Evolutionary conservation across 768 basidiomycete genomes (phyloP).

Genomic region (Lentinula aciculospora): DNA sequence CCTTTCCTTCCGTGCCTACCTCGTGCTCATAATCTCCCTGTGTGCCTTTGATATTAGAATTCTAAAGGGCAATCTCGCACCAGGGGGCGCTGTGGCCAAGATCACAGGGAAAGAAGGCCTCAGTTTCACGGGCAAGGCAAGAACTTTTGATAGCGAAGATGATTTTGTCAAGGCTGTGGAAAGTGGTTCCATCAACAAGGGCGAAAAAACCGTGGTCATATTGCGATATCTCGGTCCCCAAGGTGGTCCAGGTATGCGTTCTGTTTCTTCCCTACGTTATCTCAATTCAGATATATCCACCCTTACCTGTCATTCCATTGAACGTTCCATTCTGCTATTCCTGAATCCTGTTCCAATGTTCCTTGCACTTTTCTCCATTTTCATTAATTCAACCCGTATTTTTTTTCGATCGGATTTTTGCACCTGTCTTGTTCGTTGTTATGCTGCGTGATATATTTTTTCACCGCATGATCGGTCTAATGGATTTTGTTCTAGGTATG

Average conservation of each 20-base stretch:
- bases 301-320: background rate
- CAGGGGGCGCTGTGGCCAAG: constrained; percentile 94
- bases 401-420: background rate
- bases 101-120: constrained; percentile 96
- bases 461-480: background rate
- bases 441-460: background rate
- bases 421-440: constrained; percentile 2
- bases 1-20: constrained; percentile 5
- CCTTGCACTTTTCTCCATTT: background rate
- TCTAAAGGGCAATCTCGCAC: constrained; percentile 86
- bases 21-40: background rate
- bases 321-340: constrained; percentile 5
- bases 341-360: background rate
- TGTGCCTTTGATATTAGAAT: constrained; percentile 45
- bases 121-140: constrained; percentile 84
- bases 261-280: constrained; percentile 1
- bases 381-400: background rate
- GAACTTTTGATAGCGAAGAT: constrained; percentile 88
- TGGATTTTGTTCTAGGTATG: constrained; percentile 55
- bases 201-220: constrained; percentile 95
- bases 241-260: constrained; percentile 73
- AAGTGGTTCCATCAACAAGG: constrained; percentile 80
- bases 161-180: constrained; percentile 87
- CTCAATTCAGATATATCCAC: background rate
- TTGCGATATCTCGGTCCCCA: constrained; percentile 94